Base-by-base conservation (phyloP, 768 basidiomycete species). In the Leccinum olivaceopallidum region DNA sequence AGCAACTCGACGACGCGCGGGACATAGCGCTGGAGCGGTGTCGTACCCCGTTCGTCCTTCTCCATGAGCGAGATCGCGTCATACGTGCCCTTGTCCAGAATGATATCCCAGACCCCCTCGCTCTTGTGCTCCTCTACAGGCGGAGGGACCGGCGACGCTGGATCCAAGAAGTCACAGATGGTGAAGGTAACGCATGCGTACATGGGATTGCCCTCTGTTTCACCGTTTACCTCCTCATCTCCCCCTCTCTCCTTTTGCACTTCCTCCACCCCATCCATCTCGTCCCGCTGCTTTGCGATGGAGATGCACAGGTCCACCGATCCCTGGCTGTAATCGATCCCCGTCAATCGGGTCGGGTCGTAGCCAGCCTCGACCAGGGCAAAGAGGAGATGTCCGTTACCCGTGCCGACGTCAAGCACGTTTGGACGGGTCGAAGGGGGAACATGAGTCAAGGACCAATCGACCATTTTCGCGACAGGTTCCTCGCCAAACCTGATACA, bases 61-160 rank as follows among this genome's bases (percentile, higher is more conserved):
- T 80, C 79, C 54, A 82, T 87, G 42, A 94, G 74, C 0, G 90
- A 88, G 54, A 94, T 92, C 6, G 92, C 91, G 67, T 94, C 92
- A 67, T 85, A 92, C 0, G 92, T 94, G n/a, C 92, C 92, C 71
- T 94, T 94, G 74, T 94, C 92, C 58, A 94, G 69, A 16, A 94
- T 69, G 6, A 93, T 74, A 68, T 92, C 89, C 92, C 92, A 94
- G 10, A 69, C 60, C 3, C 64, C 60, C 5, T 62, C 63, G 20
- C 57, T 48, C 1, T 53, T 37, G 4, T 24, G 24, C 42, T 60
- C 63, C 12, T 9, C 61, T 55, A n/a, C 54, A 48, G 62, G 64
- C 37, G 57, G 56, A 7, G 71, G 60, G 7, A 67, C 51, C 13
- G 77, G 75, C 2, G 87, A 85, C 42, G 80, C 78, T 5, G 85